Percentiles rank a stretch among this genome's conserved stretches.
phyloP scores from a whole-genome alignment of 495 filamentous ascomycete genomes.

The Penicillium egyptiacum region DNA sequence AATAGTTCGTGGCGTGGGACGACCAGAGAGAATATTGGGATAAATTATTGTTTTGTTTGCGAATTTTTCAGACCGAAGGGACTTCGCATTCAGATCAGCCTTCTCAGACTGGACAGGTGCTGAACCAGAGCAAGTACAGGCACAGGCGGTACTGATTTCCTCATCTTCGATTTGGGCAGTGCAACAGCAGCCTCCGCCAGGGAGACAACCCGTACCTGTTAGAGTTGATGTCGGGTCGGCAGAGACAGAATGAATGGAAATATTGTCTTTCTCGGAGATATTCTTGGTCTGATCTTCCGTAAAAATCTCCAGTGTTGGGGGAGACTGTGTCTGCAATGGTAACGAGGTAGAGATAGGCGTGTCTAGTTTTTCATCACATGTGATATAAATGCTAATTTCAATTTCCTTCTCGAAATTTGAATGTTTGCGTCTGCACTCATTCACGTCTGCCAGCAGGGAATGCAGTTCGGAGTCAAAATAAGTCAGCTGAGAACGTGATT shows the following conservation, averaged over 20 bases:
- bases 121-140: constrained; percentile 34
- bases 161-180: constrained; percentile 51
- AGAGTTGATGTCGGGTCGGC: constrained; percentile 8
- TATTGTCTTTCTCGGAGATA: constrained; percentile 12
- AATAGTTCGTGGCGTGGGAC: constrained; percentile 45
- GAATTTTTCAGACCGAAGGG: background rate
- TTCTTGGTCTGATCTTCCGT: constrained; percentile 6
- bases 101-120: constrained; percentile 13
- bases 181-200: constrained; percentile 54
- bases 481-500: constrained; percentile 62
- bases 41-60: background rate
- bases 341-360: constrained; percentile 7
- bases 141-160: constrained; percentile 30
- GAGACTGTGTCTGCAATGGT: background rate
- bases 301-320: background rate
- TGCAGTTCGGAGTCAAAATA: constrained; percentile 67
- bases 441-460: constrained; percentile 54
- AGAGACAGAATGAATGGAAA: constrained; percentile 27
- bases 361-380: constrained; percentile 54
- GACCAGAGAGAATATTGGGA: constrained; percentile 35
- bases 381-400: constrained; percentile 60
- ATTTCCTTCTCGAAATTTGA: constrained; percentile 40
- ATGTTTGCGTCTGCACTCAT: constrained; percentile 29
- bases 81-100: background rate
- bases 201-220: constrained; percentile 28